These are phyloP conservation scores for Solanum chiquidenum DNA, from an alignment of 257 asterid genomes.

Conservation along the genomic window DNA sequence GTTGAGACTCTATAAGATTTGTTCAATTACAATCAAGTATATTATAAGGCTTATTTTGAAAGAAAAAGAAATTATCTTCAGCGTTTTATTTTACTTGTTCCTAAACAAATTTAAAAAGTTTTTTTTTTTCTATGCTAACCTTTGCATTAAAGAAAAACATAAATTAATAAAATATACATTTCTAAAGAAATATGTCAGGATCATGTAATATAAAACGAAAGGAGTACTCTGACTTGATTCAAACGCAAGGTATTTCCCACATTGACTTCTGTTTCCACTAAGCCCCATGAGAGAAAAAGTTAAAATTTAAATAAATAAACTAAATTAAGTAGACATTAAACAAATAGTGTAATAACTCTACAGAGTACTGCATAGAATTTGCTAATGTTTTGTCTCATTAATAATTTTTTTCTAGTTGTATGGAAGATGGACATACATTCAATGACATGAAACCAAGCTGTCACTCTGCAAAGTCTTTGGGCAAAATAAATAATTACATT, in stretches of 20 bases:
- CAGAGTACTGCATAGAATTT: slow-evolving; percentile 15
- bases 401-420: slow-evolving; percentile 10
- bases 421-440: slow-evolving; percentile 22
- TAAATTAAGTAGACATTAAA: slow-evolving; percentile 1
- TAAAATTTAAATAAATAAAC: background rate
- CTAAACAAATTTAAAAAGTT: too few species aligned
- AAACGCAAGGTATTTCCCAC: background rate
- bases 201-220: background rate
- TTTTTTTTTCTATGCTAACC: background rate
- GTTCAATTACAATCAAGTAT: background rate
- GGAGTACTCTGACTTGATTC: background rate
- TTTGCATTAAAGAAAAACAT: background rate
- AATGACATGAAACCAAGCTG: slow-evolving; percentile 29
- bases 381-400: slow-evolving; percentile 23
- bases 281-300: slow-evolving; percentile 3
- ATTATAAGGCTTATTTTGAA: background rate
- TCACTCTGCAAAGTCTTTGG: slow-evolving; percentile 17
- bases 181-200: too few species aligned
- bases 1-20: too few species aligned
- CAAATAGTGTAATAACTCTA: background rate
- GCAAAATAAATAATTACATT: slow-evolving; percentile 3
- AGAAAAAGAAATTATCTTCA: background rate
- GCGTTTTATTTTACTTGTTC: too few species aligned
- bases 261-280: slow-evolving; percentile 22
- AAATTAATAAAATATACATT: too few species aligned